Evolutionary conservation across 2,329 filamentous ascomycete genomes (phyloP).

Genomic region (Fusarium sp.): DNA sequence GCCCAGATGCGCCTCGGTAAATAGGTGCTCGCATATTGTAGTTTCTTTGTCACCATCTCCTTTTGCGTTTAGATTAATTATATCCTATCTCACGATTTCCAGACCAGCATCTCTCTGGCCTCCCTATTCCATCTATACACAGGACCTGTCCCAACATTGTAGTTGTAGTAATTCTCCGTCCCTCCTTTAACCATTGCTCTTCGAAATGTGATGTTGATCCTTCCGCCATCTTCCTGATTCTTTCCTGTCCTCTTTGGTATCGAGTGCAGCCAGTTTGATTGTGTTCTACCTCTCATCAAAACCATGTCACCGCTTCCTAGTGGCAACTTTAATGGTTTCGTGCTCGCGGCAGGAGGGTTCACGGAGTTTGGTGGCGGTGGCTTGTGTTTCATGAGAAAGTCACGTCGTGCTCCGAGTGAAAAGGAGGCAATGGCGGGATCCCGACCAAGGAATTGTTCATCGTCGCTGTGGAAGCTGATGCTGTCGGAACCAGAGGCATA

Average conservation of each 20-base stretch:
- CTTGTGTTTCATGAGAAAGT: conserved; percentile 86
- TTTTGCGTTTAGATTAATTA: conserved; percentile 16
- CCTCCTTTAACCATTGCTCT: conserved; percentile 76
- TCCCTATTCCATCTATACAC: conserved; percentile 75
- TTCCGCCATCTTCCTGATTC: conserved; percentile 69
- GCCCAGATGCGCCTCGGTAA: conserved; percentile 89
- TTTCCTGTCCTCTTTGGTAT: conserved; percentile 78
- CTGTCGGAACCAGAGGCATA: conserved; percentile 81
- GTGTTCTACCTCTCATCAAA: conserved; percentile 80
- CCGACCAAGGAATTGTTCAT: conserved; percentile 78
- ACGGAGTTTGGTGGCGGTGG: conserved; percentile 57
- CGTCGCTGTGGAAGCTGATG: conserved; percentile 83
- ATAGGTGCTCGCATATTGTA: conserved; percentile 49
- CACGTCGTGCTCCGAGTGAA: conserved; percentile 75
- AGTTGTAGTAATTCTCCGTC: conserved; percentile 86
- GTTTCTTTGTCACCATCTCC: conserved; percentile 9
- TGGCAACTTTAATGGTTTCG: conserved; percentile 60
- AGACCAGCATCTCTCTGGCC: conserved; percentile 61
- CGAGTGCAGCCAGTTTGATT: conserved; percentile 80
- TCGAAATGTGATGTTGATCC: conserved; percentile 83
- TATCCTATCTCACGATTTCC: conserved; percentile 47
- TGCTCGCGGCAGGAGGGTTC: conserved; percentile 38
- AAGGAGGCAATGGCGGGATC: conserved; percentile 80
- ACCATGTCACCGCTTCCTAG: conserved; percentile 81
- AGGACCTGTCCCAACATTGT: conserved; percentile 78